Evolutionary conservation across 2,329 filamentous ascomycete species (phyloP).

Genomic region (Metarhizium guizhouense): DNA sequence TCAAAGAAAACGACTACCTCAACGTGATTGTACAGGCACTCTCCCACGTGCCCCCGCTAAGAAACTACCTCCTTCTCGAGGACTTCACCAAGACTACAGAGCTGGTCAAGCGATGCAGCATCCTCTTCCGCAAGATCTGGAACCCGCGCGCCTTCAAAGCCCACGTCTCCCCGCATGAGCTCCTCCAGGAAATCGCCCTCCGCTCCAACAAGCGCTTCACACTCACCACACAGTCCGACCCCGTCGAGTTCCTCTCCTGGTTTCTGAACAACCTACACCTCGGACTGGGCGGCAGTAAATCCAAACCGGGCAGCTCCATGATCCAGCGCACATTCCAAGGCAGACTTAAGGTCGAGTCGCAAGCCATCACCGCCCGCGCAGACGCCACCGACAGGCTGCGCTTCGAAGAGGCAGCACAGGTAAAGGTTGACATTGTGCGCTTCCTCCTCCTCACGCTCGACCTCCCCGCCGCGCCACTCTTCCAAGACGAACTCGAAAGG

Average conservation of each 20-base stretch:
- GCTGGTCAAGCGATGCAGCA: slow-evolving; percentile 79
- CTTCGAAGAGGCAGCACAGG: slow-evolving; percentile 82
- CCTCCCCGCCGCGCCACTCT: slow-evolving; percentile 82
- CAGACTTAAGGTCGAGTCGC: slow-evolving; percentile 81
- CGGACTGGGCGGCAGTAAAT: slow-evolving; percentile 80
- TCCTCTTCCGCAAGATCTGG: slow-evolving; percentile 94
- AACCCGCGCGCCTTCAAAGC: slow-evolving; percentile 93
- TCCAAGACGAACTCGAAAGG: slow-evolving; percentile 87
- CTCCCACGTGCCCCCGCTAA: slow-evolving; percentile 78
- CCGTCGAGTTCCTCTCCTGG: slow-evolving; percentile 94
- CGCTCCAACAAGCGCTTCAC: slow-evolving; percentile 89
- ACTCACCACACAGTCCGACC: slow-evolving; percentile 83
- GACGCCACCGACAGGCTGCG: slow-evolving; percentile 80
- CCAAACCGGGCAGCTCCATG: slow-evolving; percentile 75
- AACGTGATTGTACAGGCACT: slow-evolving; percentile 91
- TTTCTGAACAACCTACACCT: slow-evolving; percentile 94
- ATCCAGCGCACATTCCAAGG: slow-evolving; percentile 93
- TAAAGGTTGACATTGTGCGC: slow-evolving; percentile 66
- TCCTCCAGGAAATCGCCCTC: slow-evolving; percentile 88
- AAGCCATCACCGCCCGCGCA: slow-evolving; percentile 84
- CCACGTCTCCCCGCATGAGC: slow-evolving; percentile 93
- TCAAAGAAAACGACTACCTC: slow-evolving; percentile 98
- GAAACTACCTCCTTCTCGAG: slow-evolving; percentile 87
- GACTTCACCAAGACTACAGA: slow-evolving; percentile 65
- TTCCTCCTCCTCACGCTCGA: slow-evolving; percentile 93